Evolutionary conservation across 1,139 yeast species (phyloP).

Genomic region (Nakaseomyces bracarensis): DNA sequence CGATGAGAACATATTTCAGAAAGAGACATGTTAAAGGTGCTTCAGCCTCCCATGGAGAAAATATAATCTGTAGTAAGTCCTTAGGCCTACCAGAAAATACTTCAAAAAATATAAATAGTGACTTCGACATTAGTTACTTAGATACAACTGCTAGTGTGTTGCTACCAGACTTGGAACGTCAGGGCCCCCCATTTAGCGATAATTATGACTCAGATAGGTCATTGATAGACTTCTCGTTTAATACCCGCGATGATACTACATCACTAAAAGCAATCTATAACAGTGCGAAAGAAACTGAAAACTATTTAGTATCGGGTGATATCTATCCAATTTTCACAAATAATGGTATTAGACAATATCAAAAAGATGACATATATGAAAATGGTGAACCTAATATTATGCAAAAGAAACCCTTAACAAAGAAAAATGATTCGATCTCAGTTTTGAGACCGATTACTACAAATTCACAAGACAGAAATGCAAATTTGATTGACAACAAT

Average conservation of each 20-base stretch:
- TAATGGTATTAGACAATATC: neutral
- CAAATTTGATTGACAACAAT: neutral
- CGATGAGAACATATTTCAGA: neutral
- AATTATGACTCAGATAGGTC: neutral
- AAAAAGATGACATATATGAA: neutral
- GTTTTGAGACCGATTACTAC: neutral
- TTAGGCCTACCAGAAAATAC: too few relatives aligned
- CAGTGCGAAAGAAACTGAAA: neutral
- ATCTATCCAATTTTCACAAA: neutral
- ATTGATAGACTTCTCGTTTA: neutral
- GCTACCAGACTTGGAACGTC: neutral
- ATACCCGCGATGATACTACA: neutral
- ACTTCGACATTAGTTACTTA: neutral
- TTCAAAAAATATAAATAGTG: neutral
- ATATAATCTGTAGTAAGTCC: too few relatives aligned
- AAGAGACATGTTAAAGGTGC: neutral
- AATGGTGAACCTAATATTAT: neutral
- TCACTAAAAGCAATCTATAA: neutral
- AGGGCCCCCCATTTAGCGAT: neutral
- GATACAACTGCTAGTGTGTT: neutral
- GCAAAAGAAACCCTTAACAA: neutral
- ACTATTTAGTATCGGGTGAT: neutral
- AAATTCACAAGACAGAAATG: neutral
- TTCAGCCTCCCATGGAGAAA: neutral
- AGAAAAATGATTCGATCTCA: conserved; percentile 5